Conservation (phyloP, 345 rosid genomes). For the Eucalyptus polyanthemos region DNA sequence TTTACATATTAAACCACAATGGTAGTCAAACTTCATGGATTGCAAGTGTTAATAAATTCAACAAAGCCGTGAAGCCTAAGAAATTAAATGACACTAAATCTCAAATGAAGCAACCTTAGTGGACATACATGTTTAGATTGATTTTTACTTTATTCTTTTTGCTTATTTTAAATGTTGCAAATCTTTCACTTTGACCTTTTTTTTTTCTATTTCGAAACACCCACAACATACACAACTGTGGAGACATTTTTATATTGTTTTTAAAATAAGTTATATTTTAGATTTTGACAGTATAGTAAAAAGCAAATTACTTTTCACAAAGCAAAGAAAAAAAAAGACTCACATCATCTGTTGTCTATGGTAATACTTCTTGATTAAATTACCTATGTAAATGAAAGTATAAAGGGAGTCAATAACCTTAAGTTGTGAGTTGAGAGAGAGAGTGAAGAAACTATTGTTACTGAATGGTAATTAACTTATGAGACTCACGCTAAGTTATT, state of each 20-base stretch:
- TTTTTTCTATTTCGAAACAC: neutral
- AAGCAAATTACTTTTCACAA: neutral
- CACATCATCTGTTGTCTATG: neutral
- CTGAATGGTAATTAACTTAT: neutral
- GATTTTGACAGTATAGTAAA: neutral
- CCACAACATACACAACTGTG: neutral
- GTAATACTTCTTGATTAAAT: neutral
- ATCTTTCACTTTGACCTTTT: neutral
- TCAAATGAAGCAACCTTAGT: neutral
- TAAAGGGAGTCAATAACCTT: no score
- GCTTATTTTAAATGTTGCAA: neutral
- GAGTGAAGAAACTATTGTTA: no score
- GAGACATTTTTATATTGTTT: neutral
- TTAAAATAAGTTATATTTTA: neutral
- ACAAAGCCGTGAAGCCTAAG: neutral
- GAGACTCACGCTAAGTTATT: accelerated
- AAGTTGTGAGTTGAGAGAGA: neutral
- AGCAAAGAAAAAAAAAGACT: neutral
- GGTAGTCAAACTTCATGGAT: neutral
- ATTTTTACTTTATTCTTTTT: neutral
- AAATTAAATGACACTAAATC: neutral
- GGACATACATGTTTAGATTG: neutral
- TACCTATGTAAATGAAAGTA: neutral
- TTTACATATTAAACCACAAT: neutral
- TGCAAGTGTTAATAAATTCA: neutral